Base-by-base conservation (phyloP, 2,329 filamentous ascomycete species). In the Colletotrichum spinosum region DNA sequence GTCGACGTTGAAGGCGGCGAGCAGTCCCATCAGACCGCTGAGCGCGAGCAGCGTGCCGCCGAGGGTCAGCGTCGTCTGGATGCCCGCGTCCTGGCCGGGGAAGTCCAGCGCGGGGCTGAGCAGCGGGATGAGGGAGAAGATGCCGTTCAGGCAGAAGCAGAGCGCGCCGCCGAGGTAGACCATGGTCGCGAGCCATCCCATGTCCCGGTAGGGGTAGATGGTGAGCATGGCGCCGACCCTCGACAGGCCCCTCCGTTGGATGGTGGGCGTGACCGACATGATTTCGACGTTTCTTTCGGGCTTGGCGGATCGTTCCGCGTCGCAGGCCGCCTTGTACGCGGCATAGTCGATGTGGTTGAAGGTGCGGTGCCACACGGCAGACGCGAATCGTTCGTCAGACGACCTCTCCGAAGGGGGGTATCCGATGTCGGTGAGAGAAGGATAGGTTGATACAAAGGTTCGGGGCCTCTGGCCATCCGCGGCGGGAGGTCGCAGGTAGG, bases 291-390 rank as follows among this genome's bases (percentile, higher is more conserved):
- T 53, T 5, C 48, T 51, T 9, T 66, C 58, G 3, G 63, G 63
- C 33, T 54, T 62, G 13, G 58, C 63, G 25, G 11, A 33, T 38
- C 63, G 52, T 42, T 66, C 63, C 1, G 63, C 63, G 3, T 66
- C 63, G 42, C 63, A 66, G 2, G 63, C 63, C 17, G 63, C 58
- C 42, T 66, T 66, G 48, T 66, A 66, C 3, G 48, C 58, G 15
- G 58, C 63, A n/a, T 66, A 66, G 42, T 66, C 63, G 39, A 66
- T 39, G 5, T 66, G 63, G 7, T 66, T 66, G 17, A 66, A 63
- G 8, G 63, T 57, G 52, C 59, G 58, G 13, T 66, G 48, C 58
- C 58, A 66, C 6, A 63, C 59, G 13, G 46, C 52, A 9, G 63
- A 66, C 8, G 63, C 59, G 41, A 53, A 57, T 7, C 52, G 53